phyloP scores from a whole-genome alignment of 805 yeast species.

The Dipodascus geniculatus region DNA sequence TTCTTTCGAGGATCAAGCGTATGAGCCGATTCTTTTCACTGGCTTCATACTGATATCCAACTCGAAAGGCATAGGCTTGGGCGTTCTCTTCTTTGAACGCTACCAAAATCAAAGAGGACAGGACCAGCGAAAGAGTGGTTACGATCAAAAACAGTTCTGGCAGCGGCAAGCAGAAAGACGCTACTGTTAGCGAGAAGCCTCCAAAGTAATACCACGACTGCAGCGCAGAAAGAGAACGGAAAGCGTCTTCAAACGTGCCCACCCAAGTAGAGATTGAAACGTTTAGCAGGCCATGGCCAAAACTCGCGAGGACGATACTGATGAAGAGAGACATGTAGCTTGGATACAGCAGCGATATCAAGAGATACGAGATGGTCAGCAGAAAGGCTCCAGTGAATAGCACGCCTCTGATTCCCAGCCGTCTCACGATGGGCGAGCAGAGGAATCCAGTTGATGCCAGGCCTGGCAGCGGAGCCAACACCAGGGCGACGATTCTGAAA shows the following conservation, averaged over 20 bases:
- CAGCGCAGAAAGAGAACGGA: neutral
- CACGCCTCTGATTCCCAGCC: neutral
- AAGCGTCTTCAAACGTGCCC: neutral
- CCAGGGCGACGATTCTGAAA: neutral
- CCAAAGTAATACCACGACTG: neutral
- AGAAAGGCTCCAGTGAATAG: neutral
- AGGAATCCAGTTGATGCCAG: neutral
- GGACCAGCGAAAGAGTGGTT: neutral
- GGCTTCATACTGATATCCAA: neutral
- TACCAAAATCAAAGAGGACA: neutral
- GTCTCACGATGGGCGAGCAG: neutral
- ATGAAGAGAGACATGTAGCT: neutral
- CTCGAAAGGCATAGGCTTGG: neutral
- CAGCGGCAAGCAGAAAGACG: neutral
- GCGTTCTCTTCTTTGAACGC: neutral
- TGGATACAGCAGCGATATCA: neutral
- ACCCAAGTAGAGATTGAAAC: neutral
- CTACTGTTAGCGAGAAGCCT: neutral
- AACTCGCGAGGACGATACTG: neutral
- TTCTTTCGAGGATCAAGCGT: neutral
- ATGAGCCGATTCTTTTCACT: neutral
- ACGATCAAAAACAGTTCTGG: neutral
- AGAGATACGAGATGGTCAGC: neutral
- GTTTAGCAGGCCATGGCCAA: neutral
- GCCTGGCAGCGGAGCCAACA: neutral